These are phyloP conservation scores for Phlegmacium glaucopus DNA, from an alignment of 768 basidiomycete genomes.

Conservation along the genomic window DNA sequence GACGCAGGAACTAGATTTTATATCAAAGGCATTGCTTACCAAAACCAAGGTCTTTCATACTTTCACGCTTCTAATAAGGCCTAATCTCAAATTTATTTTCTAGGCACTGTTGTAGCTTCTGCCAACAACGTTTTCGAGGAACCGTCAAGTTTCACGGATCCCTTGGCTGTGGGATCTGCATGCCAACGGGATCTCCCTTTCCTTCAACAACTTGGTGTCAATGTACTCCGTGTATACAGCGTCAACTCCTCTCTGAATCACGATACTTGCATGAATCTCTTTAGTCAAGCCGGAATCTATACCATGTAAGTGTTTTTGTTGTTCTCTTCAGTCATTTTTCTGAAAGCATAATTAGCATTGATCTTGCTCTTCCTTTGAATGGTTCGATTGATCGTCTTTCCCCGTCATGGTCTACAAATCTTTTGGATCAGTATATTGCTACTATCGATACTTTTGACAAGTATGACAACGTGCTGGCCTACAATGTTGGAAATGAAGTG, in stretches of 20 bases:
- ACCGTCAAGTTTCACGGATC: slow-evolving; percentile 77
- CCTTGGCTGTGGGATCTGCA: slow-evolving; percentile 60
- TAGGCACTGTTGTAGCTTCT: slow-evolving; percentile 41
- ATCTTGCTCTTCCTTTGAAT: slow-evolving; percentile 80
- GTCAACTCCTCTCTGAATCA: slow-evolving; percentile 83
- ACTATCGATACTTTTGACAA: slow-evolving; percentile 80
- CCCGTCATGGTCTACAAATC: slow-evolving; percentile 79
- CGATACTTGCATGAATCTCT: slow-evolving; percentile 77
- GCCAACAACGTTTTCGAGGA: slow-evolving; percentile 62
- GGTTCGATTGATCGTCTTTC: slow-evolving; percentile 74
- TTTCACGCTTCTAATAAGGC: neutral
- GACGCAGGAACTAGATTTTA: slow-evolving; percentile 76
- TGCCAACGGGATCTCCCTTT: slow-evolving; percentile 81
- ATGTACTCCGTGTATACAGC: slow-evolving; percentile 82
- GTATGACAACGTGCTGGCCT: slow-evolving; percentile 88
- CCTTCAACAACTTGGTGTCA: slow-evolving; percentile 73
- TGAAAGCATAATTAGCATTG: slow-evolving; percentile 53
- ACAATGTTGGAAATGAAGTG: slow-evolving; percentile 89
- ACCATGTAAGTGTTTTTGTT: slow-evolving; percentile 59
- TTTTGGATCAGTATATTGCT: slow-evolving; percentile 72
- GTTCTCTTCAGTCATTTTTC: neutral
- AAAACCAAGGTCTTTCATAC: slow-evolving; percentile 61
- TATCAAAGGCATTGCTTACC: slow-evolving; percentile 87
- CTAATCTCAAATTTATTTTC: slow-evolving; percentile 5
- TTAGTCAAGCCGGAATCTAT: slow-evolving; percentile 82